A percentile compares a stretch with the other conserved stretches of the same genome.
Evolutionary conservation across 768 basidiomycete species (phyloP).

Genomic region (Russula lepida): DNA sequence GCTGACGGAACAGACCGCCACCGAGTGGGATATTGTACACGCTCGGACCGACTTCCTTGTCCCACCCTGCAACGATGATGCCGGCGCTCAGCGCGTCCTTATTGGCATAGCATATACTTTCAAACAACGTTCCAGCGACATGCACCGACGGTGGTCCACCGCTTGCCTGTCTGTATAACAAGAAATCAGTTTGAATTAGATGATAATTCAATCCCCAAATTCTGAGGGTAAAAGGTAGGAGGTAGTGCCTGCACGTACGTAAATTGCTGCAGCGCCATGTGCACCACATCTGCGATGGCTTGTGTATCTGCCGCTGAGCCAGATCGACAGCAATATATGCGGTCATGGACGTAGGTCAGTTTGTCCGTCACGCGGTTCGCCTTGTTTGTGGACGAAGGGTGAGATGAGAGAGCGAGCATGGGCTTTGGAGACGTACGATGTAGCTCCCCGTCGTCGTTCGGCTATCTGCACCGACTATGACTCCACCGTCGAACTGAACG

Average conservation of each 20-base stretch:
- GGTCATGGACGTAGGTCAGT: conserved; percentile 91
- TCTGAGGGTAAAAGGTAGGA: background rate
- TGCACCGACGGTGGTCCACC: conserved; percentile 71
- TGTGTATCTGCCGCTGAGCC: conserved; percentile 98
- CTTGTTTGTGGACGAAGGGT: conserved; percentile 34
- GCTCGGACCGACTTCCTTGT: conserved; percentile 79
- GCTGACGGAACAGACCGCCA: conserved; percentile 92
- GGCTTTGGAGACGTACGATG: conserved; percentile 52
- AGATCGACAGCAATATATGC: conserved; percentile 98
- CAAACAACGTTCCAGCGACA: conserved; percentile 74
- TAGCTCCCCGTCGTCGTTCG: conserved; percentile 95
- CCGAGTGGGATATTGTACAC: conserved; percentile 97
- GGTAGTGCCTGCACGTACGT: conserved; percentile 37
- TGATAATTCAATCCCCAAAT: background rate
- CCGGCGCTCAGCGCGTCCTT: conserved; percentile 86
- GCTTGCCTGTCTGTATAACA: conserved; percentile 34
- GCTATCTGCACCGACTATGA: conserved; percentile 95
- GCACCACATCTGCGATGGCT: conserved; percentile 87
- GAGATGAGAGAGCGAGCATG: too few relatives aligned
- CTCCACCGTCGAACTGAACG: conserved; percentile 90
- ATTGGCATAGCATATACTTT: conserved; percentile 86
- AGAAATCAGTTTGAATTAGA: background rate
- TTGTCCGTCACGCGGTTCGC: conserved; percentile 99
- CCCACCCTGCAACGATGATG: conserved; percentile 98
- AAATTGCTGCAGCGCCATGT: conserved; percentile 71